These are phyloP conservation scores for Pleurotus platypus DNA, from an alignment of 768 basidiomycete species.

Conservation along the genomic window DNA sequence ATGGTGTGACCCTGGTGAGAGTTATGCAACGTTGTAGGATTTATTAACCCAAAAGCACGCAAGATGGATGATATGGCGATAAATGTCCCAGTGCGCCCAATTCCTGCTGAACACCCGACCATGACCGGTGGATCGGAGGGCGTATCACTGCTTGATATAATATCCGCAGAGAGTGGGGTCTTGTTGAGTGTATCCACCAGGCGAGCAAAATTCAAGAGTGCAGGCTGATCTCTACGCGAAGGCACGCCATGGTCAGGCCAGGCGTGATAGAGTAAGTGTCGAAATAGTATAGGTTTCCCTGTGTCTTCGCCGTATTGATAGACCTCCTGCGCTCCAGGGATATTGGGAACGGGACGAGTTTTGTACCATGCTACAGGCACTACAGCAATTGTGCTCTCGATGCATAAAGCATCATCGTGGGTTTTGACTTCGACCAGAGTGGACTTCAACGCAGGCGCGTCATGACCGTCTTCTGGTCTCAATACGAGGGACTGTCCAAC, in stretches of 20 bases:
- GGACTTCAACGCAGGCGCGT: conserved; percentile 47
- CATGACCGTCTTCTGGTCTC: conserved; percentile 39
- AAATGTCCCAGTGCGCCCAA: conserved; percentile 86
- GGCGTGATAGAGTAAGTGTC: conserved; percentile 67
- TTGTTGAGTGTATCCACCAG: conserved; percentile 66
- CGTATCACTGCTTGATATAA: conserved; percentile 27
- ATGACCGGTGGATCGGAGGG: conserved; percentile 70
- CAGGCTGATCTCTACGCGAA: conserved; percentile 49
- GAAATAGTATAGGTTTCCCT: conserved; percentile 46
- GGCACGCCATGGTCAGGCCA: conserved; percentile 93
- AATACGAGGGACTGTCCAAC: conserved; percentile 51
- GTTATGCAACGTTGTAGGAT: conserved; percentile 26
- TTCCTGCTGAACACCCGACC: conserved; percentile 82
- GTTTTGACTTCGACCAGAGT: conserved; percentile 45
- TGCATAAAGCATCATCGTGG: conserved; percentile 56
- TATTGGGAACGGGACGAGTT: neutral
- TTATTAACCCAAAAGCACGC: conserved; percentile 51
- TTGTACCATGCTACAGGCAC: conserved; percentile 25
- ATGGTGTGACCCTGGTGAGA: conserved; percentile 11
- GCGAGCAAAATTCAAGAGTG: conserved; percentile 56
- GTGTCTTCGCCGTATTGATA: conserved; percentile 15
- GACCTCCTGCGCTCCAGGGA: conserved; percentile 9
- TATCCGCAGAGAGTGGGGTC: conserved; percentile 25
- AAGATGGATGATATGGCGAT: conserved; percentile 78
- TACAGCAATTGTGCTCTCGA: conserved; percentile 59